Conservation (phyloP, 75 land plant species). For the Selaginella tamariscina region DNA sequence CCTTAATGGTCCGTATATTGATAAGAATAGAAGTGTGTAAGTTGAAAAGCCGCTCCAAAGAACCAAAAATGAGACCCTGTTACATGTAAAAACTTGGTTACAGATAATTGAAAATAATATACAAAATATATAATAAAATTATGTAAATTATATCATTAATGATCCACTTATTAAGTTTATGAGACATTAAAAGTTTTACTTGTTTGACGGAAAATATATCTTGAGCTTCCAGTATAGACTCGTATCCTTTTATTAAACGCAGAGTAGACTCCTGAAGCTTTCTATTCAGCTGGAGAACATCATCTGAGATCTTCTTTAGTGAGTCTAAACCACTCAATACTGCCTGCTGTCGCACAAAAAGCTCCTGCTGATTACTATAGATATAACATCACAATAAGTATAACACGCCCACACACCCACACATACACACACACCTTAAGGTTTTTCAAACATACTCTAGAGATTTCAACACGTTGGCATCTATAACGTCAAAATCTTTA, state of each 20-base stretch:
- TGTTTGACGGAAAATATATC: neutral
- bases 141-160: too few species aligned
- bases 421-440: neutral
- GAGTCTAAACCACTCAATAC: neutral
- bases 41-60: constrained; percentile 59
- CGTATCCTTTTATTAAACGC: neutral
- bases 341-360: neutral
- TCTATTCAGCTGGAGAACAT: neutral
- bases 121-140: too few species aligned
- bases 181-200: too few species aligned
- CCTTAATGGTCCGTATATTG: neutral
- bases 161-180: too few species aligned
- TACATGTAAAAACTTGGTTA: neutral
- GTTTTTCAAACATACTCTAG: neutral
- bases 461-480: neutral
- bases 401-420: neutral
- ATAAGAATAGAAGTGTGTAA: constrained; percentile 50
- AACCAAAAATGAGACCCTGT: constrained; percentile 8
- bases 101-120: too few species aligned
- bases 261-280: neutral
- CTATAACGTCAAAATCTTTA: neutral
- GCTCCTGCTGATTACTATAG: neutral
- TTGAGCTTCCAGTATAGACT: neutral
- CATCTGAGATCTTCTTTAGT: neutral
- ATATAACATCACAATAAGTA: too few species aligned